Conservation (phyloP, 768 basidiomycete species). For the Saitozyma sp. region DNA sequence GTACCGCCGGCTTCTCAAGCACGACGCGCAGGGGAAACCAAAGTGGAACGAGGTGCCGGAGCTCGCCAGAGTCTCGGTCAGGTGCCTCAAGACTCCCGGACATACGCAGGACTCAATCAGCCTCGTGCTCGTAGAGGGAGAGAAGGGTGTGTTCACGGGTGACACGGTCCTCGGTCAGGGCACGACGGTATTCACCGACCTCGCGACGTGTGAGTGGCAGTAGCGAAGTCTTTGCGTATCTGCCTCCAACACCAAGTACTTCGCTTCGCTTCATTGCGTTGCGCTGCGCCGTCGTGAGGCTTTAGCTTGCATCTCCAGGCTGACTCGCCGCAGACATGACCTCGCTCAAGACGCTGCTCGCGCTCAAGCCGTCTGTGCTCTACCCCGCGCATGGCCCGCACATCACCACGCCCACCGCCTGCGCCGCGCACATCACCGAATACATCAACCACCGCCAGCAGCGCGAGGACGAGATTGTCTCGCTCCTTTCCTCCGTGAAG, state of each 20-base stretch:
- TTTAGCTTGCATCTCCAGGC: background rate
- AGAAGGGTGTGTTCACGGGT: slow-evolving; percentile 78
- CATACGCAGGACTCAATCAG: slow-evolving; percentile 85
- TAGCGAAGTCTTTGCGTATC: background rate
- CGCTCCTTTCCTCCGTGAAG: slow-evolving; percentile 14
- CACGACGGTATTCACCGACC: slow-evolving; percentile 83
- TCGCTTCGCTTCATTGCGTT: background rate
- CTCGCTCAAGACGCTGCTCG: slow-evolving; percentile 43
- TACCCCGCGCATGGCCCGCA: slow-evolving; percentile 90
- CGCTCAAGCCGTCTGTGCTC: slow-evolving; percentile 54
- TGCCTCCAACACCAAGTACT: background rate
- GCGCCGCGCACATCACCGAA: slow-evolving; percentile 62
- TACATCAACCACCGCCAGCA: slow-evolving; percentile 81
- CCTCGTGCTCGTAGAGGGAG: slow-evolving; percentile 64
- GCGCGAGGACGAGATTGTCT: slow-evolving; percentile 75
- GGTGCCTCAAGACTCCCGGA: slow-evolving; percentile 80
- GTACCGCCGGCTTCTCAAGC: slow-evolving; percentile 38
- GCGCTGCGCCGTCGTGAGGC: background rate
- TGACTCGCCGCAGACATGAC: slow-evolving; percentile 36
- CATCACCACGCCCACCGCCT: slow-evolving; percentile 58
- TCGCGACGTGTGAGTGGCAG: slow-evolving; percentile 58
- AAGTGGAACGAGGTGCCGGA: slow-evolving; percentile 44
- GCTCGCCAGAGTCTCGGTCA: slow-evolving; percentile 55
- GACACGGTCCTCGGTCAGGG: slow-evolving; percentile 91
- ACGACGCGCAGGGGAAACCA: slow-evolving; percentile 40